Evolutionary conservation across 2,329 filamentous ascomycete genomes (phyloP), one percentile per base, ranked within the genome.

Genomic region (Penicillium thymicola): DNA sequence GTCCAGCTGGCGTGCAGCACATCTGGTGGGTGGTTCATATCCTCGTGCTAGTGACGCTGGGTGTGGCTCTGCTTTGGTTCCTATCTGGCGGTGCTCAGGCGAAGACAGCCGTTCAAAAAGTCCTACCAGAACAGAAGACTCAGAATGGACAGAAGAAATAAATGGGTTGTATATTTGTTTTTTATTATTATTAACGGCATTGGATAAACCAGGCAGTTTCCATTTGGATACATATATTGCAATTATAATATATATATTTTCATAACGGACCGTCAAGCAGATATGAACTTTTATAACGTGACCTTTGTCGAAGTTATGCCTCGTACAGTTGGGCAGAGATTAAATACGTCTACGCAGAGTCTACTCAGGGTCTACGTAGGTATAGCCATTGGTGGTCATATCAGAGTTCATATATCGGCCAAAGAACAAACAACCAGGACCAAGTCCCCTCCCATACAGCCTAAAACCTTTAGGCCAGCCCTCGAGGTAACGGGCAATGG

Each of bases 21-120:
- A 82, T 92, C 51, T 99, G 94, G 94, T 99, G 94, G 94, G 81
- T 84, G 5, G 85, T 94, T 6, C 92, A 97, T 78, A 81, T 92
- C 44, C 59, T 91, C 34, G 87, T 91, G 68, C 62, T 91, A 2
- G 65, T 84, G 25, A 73, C 73, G 11, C 47, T 76, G 30, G 51
- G 78, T 8, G 67, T 75, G 37, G 53, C 73, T 25, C 58, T 69
- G 18, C 58, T 65, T 57, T 63, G 60, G 53, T 57, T 50, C 54
- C 51, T 60, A 5, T 23, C 38, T 51, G 51, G n/a, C 16, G 16
- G 28, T 45, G 43, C 30, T 18, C 27, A 18, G 23, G 28, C 25
- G 8, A 44, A 51, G 40, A 41, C 36, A 5, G 2, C 34, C 34
- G 0, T 21, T 32, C 27, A 14, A 5, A 54, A 48, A n/a, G 27